Base-by-base conservation (phyloP, 208 protist genomes). In the Herpetomonas tarakana region DNA sequence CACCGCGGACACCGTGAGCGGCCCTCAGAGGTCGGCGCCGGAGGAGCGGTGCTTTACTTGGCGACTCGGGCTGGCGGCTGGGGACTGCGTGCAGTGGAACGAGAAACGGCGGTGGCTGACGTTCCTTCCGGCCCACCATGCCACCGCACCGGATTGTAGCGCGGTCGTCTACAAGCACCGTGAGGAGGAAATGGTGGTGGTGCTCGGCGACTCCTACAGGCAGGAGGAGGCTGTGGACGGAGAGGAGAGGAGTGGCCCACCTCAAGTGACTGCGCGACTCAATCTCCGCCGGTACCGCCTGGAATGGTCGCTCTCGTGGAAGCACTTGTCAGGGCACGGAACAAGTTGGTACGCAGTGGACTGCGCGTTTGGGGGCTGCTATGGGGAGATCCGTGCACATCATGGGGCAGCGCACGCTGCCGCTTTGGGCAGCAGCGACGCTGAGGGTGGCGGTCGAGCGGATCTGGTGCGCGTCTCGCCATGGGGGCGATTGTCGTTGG, bases 331-430 rank as follows among this genome's bases (percentile, higher is more conserved):
- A 18, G 70, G 54, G 14, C 25, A 29, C 16, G 28, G 51, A 1
- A 44, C 39, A 30, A 65, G 68, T 29, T 44, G 24, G 2, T 88
- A 85, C 45, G 66, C 63, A 2, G 61, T 89, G 28, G 84, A 94
- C 58, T 90, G 76, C 61, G 83, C 81, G 11, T 91, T 91, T 75
- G 88, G 82, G 26, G 88, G 84, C 0, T 54, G 87, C 19, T 73
- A 68, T 31, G 68, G 64, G 2, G 19, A n/a, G 1, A 65, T 74
- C 16, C 38, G 45, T 19, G 14, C 14, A 2, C 19, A 18, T 12
- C 65, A 55, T 7, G 4, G 27, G 39, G 6, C 9, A 59, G 46
- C 50, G 22, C n/a, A 28, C 45, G 45, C n/a, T n/a, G n/a, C n/a
- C n/a, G n/a, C n/a, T n/a, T n/a, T 11, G 22, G 25, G 22, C 24